Evolutionary conservation across 2,329 filamentous ascomycete genomes (phyloP), one percentile per base, ranked within the genome.

Genomic region (Pestalotiopsis fici): DNA sequence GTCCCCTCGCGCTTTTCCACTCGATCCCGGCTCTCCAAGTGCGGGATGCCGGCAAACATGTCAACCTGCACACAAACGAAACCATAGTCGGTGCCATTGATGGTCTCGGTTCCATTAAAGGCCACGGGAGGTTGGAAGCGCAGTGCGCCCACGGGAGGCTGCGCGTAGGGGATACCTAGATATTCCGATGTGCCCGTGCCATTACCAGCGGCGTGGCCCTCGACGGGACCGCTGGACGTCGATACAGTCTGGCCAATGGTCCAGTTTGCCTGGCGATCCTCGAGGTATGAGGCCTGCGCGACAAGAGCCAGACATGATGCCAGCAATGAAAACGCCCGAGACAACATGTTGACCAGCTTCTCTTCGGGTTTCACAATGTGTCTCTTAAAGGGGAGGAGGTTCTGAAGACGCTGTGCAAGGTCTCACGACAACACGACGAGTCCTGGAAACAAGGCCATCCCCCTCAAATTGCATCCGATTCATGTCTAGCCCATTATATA

Each of bases 91-190:
- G 59, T 65, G 62, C 47, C 61, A 31, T 67, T 61, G 59, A 65
- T 39, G 27, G 27, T 35, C 1, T 54, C 55, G 31, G n/a, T 59
- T 25, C 66, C 54, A 12, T 28, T 39, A n/a, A 47, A 62, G 15
- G 28, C 31, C 25, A 68, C 65, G 2, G 70, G 71, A 15, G 71
- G 59, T 25, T 60, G 65, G 37, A 68, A 72, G 18, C 70, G 69
- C 27, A 69, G 57, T 9, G 47, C 28, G 2, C 66, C 70, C 21
- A 68, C 66, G 4, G 69, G 71, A 25, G 66, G 65, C 50, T 70
- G 56, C 6, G 71, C 70, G 27, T 69, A 72, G 1, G 71, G 69
- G 27, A 72, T 70, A 23, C 70, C 68, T 37, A 66, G 66, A 37
- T 50, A 66, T 27, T 66, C 64, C 23, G 57, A 60, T 18, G 60